Base-by-base conservation (phyloP, 352 stramenopile species). In the Globisporangium uncinulatum region DNA sequence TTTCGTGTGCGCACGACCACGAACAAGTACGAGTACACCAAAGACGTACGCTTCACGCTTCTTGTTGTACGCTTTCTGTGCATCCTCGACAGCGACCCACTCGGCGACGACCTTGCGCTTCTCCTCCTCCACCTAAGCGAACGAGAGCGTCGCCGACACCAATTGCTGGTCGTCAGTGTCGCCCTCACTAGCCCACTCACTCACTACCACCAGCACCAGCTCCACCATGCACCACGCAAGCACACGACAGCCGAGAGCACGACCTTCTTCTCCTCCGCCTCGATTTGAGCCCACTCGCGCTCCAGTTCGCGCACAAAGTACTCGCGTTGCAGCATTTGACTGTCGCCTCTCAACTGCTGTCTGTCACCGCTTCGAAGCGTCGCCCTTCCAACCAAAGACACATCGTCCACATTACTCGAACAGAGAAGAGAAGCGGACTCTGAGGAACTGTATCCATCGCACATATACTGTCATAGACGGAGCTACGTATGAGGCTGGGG, bases 51-150 rank as follows among this genome's bases (percentile, higher is more conserved):
- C 79, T 11, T 73, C 65, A 10, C 79, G 77, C 57, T 86, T 88
- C 53, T 66, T 54, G 41, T 83, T 73, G 57, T 84, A 88, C 45
- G 79, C 74, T 46, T 79, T 67, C 59, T 92, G 82, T 2, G 70
- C 67, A 57, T 87, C 74, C 41, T 89, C 82, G 13, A 92, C 72
- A 0, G 56, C 51, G 46, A 89, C 69, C 79, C 79, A 92, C 61
- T 90, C 82, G 17, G 71, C 54, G 46, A 87, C 80, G 17, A 90
- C 68, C 46, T 85, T 83, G n/a, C 83, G 78, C 62, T 89, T 92
- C 57, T 89, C 82, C 10, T 83, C 72, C 14, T 79, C 69, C 10
- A 92, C 69, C 81, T 92, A 32, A 29, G 17, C 7, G 14, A 9
- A 37, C 8, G 4, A 48, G 19, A 24, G 6, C 29, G 4, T 7